These are phyloP conservation scores for Lycium ferocissimum DNA, from an alignment of 257 asterid species.

Conservation along the genomic window DNA sequence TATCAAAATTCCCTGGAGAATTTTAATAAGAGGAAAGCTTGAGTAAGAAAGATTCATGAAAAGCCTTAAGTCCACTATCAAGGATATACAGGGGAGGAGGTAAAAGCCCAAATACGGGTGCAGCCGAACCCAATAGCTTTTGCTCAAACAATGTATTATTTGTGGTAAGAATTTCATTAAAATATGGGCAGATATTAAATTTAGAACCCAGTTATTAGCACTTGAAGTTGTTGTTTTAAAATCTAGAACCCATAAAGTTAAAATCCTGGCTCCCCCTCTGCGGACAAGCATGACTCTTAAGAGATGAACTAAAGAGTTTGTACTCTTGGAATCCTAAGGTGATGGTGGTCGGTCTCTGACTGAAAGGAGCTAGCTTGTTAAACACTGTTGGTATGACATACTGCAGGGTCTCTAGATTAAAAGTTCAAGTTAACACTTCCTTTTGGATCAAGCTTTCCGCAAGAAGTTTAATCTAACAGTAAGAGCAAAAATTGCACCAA, in stretches of 20 bases:
- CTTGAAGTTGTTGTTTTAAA: no score
- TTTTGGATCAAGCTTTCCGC: not conserved
- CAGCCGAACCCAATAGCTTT: no score
- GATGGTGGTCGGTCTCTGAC: not conserved
- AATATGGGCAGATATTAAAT: no score
- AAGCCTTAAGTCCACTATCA: not conserved
- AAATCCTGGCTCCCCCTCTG: no score
- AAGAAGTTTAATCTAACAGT: not conserved
- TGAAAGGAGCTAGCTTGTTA: conserved; percentile 19
- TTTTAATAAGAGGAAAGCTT: not conserved
- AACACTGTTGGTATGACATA: conserved; percentile 23
- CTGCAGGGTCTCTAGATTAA: not conserved
- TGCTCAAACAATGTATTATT: no score
- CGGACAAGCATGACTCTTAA: not conserved
- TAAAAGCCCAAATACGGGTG: no score
- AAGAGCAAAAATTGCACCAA: not conserved
- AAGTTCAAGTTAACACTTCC: not conserved
- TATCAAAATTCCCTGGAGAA: not conserved
- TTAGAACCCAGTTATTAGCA: no score
- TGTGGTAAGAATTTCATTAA: no score
- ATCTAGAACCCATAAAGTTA: no score
- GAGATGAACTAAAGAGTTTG: not conserved
- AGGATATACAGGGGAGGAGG: not conserved
- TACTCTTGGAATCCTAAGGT: not conserved
- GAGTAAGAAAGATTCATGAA: not conserved